These are phyloP conservation scores for Coniochaeta hoffmannii DNA, from an alignment of 2,329 filamentous ascomycete genomes.

Conservation along the genomic window DNA sequence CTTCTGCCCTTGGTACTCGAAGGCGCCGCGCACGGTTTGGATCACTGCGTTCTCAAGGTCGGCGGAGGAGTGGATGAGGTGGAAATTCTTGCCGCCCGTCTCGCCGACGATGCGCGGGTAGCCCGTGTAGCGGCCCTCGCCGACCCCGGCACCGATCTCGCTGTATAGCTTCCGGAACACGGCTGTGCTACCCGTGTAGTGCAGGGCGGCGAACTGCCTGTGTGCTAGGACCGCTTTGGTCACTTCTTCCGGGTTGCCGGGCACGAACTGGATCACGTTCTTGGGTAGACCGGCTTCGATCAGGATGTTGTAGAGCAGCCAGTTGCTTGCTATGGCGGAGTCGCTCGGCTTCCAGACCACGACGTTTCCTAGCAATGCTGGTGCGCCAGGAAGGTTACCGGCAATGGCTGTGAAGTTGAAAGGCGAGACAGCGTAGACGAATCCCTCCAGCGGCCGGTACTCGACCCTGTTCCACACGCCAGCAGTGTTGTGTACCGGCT, in stretches of 20 bases:
- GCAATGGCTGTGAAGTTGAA: constrained; percentile 98
- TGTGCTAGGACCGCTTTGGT: constrained; percentile 72
- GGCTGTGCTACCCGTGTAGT: constrained; percentile 89
- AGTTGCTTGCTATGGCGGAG: constrained; percentile 81
- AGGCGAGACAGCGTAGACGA: constrained; percentile 88
- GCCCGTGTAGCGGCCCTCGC: constrained; percentile 71
- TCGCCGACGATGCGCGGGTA: constrained; percentile 53
- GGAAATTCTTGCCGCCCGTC: constrained; percentile 47
- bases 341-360: constrained; percentile 97
- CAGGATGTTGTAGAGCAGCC: constrained; percentile 83
- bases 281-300: constrained; percentile 83
- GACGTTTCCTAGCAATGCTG: constrained; percentile 87
- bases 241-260: constrained; percentile 77
- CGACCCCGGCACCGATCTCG: constrained; percentile 73
- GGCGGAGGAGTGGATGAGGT: constrained; percentile 37
- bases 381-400: constrained; percentile 75
- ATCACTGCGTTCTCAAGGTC: constrained; percentile 36
- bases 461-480: constrained; percentile 91
- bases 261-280: constrained; percentile 89
- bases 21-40: constrained; percentile 38
- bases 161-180: constrained; percentile 88
- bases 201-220: constrained; percentile 78
- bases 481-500: constrained; percentile 74
- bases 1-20: constrained; percentile 45
- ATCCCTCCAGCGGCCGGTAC: constrained; percentile 84